Evolutionary conservation across 176 grass and related monocot genomes (phyloP).

Genomic region (Puya raimondii): DNA sequence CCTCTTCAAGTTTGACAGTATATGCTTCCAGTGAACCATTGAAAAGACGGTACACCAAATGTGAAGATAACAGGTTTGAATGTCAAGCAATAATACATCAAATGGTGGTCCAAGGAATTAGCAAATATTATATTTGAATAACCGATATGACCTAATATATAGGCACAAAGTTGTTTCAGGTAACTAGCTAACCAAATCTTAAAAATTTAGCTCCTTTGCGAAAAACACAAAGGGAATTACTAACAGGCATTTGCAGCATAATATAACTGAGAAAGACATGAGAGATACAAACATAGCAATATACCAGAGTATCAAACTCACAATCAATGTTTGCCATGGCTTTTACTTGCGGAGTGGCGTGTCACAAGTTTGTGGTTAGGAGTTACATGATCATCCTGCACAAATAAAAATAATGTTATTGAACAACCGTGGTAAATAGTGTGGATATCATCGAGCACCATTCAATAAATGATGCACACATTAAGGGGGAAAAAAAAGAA

Average conservation of each 20-base stretch:
- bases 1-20: neutral
- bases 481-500: neutral
- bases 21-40: neutral
- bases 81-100: no score
- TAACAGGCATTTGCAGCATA: neutral
- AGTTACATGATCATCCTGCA: slow-evolving; percentile 76
- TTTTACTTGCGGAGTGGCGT: slow-evolving; percentile 57
- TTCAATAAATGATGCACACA: slow-evolving; percentile 15
- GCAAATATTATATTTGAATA: neutral
- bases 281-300: neutral
- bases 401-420: slow-evolving; percentile 10
- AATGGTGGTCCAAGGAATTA: no score
- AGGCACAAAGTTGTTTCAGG: neutral
- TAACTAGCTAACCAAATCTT: neutral
- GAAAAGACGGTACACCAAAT: neutral
- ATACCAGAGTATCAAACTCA: neutral
- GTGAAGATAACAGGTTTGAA: neutral
- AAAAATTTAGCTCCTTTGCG: neutral
- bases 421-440: slow-evolving; percentile 7
- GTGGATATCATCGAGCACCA: slow-evolving; percentile 1
- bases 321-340: slow-evolving; percentile 64
- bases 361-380: slow-evolving; percentile 55
- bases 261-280: neutral
- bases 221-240: neutral
- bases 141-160: neutral